Evolutionary conservation across 495 filamentous ascomycete species (phyloP), one percentile per base, ranked within the genome.

Genomic region (Penicillium paradoxum): DNA sequence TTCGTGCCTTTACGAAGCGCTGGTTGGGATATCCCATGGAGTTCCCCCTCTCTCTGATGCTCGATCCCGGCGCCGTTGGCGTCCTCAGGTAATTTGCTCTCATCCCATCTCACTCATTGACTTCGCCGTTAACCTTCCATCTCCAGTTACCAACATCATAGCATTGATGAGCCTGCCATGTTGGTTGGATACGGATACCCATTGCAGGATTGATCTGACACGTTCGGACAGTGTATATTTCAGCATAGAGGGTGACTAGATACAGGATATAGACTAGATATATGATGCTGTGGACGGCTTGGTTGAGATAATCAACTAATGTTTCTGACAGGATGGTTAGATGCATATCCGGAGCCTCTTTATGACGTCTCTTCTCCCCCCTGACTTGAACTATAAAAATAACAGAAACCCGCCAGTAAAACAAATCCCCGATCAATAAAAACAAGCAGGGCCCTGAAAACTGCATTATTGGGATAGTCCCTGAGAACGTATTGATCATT

Each of bases 1-100:
- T 90, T 5, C 78, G 89, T 36, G 86, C 85, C 0, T 92, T 95
- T 63, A 82, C 83, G 7, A 89, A 90, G 76, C 71, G 89, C 11
- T 95, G 89, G 89, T 70, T 85, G 3, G 73, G 76, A 1, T 83
- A 86, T 63, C 75, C 80, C 6, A 63, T 91, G 46, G 77, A 80
- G 6, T 78, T 82, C 45, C 82, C 83, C 4, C 75, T 88, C 6
- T 73, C 79, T 4, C 80, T 91, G 72, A 74, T 91, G 66, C 69
- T 92, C 2, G 84, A 87, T 56, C 87, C 88, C 2, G 88, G 88
- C 3, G 88, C 84, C 43, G 81, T 92, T 17, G 88, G 83, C 3
- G 81, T 86, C 1, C 64, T 92, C 59, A 89, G 78, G 76, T 79
- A 70, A 17, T 15, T 10, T 34, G 15, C n/a, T 7, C 14, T 6